Evolutionary conservation across 2,329 filamentous ascomycete species (phyloP).

Genomic region (Tolypocladium sp.): DNA sequence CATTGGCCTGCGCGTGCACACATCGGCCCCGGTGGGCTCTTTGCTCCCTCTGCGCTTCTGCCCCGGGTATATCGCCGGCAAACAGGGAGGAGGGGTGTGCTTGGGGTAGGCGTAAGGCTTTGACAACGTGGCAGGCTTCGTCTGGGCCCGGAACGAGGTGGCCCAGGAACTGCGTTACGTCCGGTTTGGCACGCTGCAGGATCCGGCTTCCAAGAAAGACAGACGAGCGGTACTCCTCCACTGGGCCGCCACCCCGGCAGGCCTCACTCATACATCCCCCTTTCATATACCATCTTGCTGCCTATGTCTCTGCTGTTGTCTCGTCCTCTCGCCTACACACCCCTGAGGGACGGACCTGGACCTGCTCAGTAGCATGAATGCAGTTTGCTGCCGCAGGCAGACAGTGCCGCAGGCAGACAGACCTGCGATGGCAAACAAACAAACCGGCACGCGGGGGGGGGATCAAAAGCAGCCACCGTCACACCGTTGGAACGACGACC

Average conservation of each 20-base stretch:
- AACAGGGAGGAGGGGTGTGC: constrained; percentile 4
- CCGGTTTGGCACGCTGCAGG: neutral
- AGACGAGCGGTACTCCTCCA: neutral
- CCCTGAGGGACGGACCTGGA: neutral
- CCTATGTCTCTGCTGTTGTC: neutral
- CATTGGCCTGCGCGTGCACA: neutral
- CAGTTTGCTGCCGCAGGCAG: neutral
- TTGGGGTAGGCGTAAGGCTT: neutral
- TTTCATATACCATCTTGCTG: neutral
- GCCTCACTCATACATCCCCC: neutral
- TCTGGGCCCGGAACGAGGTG: constrained; percentile 9
- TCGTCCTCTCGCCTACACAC: neutral
- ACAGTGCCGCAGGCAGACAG: neutral
- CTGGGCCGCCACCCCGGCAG: neutral
- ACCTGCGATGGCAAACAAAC: neutral
- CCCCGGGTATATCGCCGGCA: neutral
- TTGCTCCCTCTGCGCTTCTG: neutral
- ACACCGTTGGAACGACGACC: neutral
- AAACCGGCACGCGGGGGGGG: neutral
- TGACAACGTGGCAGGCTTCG: constrained; percentile 17
- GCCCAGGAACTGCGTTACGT: constrained; percentile 1
- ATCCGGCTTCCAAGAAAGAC: neutral
- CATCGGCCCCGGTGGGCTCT: neutral
- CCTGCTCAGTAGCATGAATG: neutral
- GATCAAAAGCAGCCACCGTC: neutral